Base-by-base conservation (phyloP, 1,284 basidiomycete species). In the Psilocybe mexicana region DNA sequence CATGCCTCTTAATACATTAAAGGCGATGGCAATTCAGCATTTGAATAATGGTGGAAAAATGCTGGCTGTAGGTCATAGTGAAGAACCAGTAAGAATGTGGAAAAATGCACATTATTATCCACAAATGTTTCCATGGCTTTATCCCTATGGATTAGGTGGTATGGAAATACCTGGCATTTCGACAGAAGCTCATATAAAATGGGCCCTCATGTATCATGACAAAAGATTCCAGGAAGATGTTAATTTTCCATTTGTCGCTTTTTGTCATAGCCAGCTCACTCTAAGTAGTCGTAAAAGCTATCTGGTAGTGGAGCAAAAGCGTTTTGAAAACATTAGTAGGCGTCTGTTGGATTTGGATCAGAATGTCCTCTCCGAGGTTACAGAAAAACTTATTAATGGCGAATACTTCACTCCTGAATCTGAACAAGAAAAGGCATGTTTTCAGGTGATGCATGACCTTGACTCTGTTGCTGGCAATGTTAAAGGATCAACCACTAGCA, bases 221-320 rank as follows among this genome's bases (percentile, higher is more conserved):
- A 72, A 73, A 44, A 40, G 70, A 0, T 79, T 79, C 62, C 76
- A 78, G 47, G 47, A 40, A 0, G 76, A 77, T 53, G 24, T 58
- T 0, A 55, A 64, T 12, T 79, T 77, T 63, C 65, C 71, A 25
- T 63, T 79, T 26, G 62, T 77, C 18, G 74, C 72, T 0, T 76
- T 79, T 40, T 76, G 73, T 63, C 72, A 78, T 57, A 60, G 73
- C 30, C 76, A 78, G 58, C 70, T 79, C 0, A 74, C 69, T 46
- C 40, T 60, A 0, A 57, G 58, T 25, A 62, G 63, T 1, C 61
- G 54, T 3, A 67, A 65, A 6, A 69, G 72, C 2, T 75, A 67
- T 61, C 36, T 78, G 0, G 24, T 73, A 0, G 65, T 67, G 0
- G 59, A 72, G 12, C 63, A 63, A 12, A 11, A 33, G 0, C 57